A percentile compares a stretch with the other conserved stretches of the same genome.
These are phyloP conservation scores for Trichosporon sp. DNA, from an alignment of 1,284 basidiomycete genomes.

Conservation along the genomic window DNA sequence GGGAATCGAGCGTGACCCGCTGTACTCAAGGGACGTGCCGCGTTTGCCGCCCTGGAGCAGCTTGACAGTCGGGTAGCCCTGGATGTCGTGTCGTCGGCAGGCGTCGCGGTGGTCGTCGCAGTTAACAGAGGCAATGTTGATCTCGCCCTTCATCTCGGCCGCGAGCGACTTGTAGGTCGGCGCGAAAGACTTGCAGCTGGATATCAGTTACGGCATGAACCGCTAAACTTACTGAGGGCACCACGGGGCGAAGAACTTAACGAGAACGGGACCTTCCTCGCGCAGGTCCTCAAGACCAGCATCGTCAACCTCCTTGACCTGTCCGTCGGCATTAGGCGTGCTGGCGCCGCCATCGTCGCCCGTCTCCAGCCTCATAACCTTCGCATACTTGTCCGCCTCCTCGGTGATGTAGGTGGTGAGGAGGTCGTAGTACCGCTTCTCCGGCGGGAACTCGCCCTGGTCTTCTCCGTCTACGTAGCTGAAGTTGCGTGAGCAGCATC, in stretches of 20 bases:
- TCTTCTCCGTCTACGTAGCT: conserved; percentile 65
- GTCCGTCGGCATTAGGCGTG: conserved; percentile 65
- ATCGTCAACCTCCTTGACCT: conserved; percentile 63
- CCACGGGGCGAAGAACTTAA: conserved; percentile 93
- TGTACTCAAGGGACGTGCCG: conserved; percentile 62
- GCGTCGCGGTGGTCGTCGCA: conserved; percentile 72
- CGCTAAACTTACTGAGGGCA: conserved; percentile 68
- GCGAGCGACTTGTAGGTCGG: conserved; percentile 75
- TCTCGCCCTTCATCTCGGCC: conserved; percentile 65
- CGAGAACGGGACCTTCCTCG: conserved; percentile 68
- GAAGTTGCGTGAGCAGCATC: neutral
- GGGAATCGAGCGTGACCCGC: conserved; percentile 67
- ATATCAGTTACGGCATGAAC: conserved; percentile 21
- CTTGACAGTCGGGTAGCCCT: conserved; percentile 77
- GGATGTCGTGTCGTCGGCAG: conserved; percentile 68
- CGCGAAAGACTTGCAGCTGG: conserved; percentile 77
- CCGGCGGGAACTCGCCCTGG: conserved; percentile 63
- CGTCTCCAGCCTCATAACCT: conserved; percentile 23
- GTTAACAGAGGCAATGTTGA: conserved; percentile 80
- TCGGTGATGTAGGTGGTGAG: conserved; percentile 62
- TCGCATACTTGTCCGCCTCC: conserved; percentile 53
- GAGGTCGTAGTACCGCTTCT: conserved; percentile 61
- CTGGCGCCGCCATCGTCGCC: conserved; percentile 23
- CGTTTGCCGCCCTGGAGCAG: conserved; percentile 52
- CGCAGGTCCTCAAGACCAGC: conserved; percentile 63